Conservation (phyloP, 2,329 filamentous ascomycete genomes). For the Lasiodiplodia citricola region DNA sequence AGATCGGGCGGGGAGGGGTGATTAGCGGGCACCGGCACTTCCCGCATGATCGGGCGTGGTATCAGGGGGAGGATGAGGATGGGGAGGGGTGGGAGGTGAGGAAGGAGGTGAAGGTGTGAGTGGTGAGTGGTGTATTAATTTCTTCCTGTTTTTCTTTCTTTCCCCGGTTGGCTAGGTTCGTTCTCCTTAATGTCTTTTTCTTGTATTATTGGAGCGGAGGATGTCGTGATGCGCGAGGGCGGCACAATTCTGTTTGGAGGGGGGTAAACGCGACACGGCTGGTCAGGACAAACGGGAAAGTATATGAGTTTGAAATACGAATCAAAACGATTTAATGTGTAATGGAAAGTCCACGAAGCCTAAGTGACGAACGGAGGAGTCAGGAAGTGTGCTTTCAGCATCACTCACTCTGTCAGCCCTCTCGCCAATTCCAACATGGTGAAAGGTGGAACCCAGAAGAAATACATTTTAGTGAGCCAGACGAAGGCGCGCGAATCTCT, state of each 20-base stretch:
- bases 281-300: background rate
- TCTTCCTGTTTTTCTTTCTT: background rate
- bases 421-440: background rate
- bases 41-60: background rate
- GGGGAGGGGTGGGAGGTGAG: background rate
- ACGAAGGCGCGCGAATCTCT: background rate
- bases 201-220: background rate
- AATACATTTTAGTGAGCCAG: background rate
- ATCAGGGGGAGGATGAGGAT: background rate
- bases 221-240: too few species aligned
- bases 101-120: background rate
- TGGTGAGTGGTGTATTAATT: background rate
- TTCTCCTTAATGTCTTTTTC: background rate
- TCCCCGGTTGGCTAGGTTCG: background rate
- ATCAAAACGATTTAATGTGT: background rate
- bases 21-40: background rate
- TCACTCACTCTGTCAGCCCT: background rate
- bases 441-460: background rate
- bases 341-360: background rate
- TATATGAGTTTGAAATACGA: background rate
- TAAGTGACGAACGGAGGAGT: too few species aligned
- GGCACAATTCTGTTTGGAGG: background rate
- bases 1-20: background rate
- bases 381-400: too few species aligned
- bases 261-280: too few species aligned